These are phyloP conservation scores for Gorgonomyces haynaldii DNA, from an alignment of 192 early-diverging fungal species.

Conservation along the genomic window DNA sequence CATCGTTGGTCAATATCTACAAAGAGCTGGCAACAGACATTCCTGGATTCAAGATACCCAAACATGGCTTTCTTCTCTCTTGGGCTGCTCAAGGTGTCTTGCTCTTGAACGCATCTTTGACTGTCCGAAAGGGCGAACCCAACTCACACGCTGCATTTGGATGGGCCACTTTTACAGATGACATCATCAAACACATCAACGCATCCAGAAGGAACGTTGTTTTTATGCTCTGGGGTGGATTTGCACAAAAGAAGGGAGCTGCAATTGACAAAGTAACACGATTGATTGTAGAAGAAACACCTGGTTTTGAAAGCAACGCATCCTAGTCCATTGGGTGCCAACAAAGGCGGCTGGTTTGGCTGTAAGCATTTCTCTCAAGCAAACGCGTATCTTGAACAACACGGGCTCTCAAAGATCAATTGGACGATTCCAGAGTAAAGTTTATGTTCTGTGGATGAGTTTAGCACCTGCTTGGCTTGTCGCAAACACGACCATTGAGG, in stretches of 20 bases:
- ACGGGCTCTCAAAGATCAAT: slow-evolving; percentile 49
- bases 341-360: slow-evolving; percentile 73
- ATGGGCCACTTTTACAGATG: slow-evolving; percentile 82
- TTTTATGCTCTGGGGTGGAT: slow-evolving; percentile 88
- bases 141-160: slow-evolving; percentile 71
- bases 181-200: slow-evolving; percentile 64
- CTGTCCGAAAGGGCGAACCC: slow-evolving; percentile 66
- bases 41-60: slow-evolving; percentile 49
- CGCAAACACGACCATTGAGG: slow-evolving; percentile 50
- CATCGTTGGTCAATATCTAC: slow-evolving; percentile 88
- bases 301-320: slow-evolving; percentile 76
- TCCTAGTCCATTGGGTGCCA: slow-evolving; percentile 80
- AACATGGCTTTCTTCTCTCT: slow-evolving; percentile 46
- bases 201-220: slow-evolving; percentile 51
- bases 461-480: slow-evolving; percentile 35
- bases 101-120: slow-evolving; percentile 78
- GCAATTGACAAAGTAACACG: not conserved
- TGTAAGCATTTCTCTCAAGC: slow-evolving; percentile 75
- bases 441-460: slow-evolving; percentile 4
- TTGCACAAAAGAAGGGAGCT: slow-evolving; percentile 44
- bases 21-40: slow-evolving; percentile 63
- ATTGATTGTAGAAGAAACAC: slow-evolving; percentile 51
- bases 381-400: slow-evolving; percentile 64
- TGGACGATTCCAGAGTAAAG: too few relatives aligned
- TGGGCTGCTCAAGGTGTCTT: slow-evolving; percentile 50